Percentiles rank a stretch among this genome's conserved stretches.
phyloP scores from a whole-genome alignment of 2,329 filamentous ascomycete genomes.

The Fusarium beomiforme region DNA sequence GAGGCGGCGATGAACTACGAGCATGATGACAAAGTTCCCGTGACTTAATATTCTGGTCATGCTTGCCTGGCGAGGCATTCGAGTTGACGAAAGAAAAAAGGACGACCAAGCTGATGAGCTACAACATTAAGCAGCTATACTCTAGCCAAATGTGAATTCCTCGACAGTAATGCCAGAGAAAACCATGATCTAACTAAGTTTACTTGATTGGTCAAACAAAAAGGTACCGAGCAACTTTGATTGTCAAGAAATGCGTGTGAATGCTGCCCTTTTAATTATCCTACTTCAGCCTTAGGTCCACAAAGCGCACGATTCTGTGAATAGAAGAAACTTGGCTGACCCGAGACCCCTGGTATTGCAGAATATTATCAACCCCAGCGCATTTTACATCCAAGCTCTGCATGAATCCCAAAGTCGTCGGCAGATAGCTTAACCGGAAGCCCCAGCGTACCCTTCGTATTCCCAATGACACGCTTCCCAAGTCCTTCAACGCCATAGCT shows the following conservation, averaged over 20 bases:
- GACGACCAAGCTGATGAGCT: too few species aligned
- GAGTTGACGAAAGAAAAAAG: neutral
- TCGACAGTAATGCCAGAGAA: neutral
- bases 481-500: slow-evolving; percentile 44
- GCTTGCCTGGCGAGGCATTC: neutral
- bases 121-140: too few species aligned
- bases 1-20: neutral
- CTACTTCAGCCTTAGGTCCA: neutral
- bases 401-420: slow-evolving; percentile 37
- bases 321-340: slow-evolving; percentile 11
- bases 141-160: neutral
- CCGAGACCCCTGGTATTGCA: slow-evolving; percentile 25
- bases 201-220: neutral
- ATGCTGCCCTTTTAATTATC: neutral
- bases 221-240: neutral
- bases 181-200: neutral
- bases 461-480: slow-evolving; percentile 42
- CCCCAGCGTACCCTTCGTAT: slow-evolving; percentile 38
- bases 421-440: slow-evolving; percentile 38
- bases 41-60: neutral
- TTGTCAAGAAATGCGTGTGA: neutral
- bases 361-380: slow-evolving; percentile 33
- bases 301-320: neutral
- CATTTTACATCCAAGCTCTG: slow-evolving; percentile 43
- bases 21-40: neutral